Base-by-base conservation (phyloP, 2,329 filamentous ascomycete genomes). In the Fusarium hostae region DNA sequence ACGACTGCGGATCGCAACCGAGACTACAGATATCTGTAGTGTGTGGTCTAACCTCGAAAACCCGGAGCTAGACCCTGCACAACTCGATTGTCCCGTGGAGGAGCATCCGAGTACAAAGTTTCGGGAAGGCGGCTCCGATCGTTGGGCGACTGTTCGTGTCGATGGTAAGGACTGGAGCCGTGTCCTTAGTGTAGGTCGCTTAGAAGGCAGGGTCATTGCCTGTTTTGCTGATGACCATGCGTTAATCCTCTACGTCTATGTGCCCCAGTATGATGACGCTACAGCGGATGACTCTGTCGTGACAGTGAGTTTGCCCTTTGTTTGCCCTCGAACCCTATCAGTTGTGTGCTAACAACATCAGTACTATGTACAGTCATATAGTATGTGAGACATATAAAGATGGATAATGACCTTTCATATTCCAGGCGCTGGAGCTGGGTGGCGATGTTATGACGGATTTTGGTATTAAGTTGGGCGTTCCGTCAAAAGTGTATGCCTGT, bases 101-200 rank as follows among this genome's bases (percentile, higher is more conserved):
- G 91, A 95, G 65, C 93, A 97, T 79, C 94, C 95, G 0, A 95
- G 91, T 79, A 94, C 94, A 56, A 87, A 86, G 65, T 95, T 97
- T 86, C 90, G 89, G 74, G 88, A 90, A 58, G 90, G 89, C 24
- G 93, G 93, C 18, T 93, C 94, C 18, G 90, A 94, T 68, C 90
- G 90, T 48, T 98, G 95, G 94, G 94, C 94, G 2, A 94, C 89
- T 28, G 95, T 98, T 39, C 87, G 93, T 58, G 94, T 98, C 28
- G 96, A 98, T 82, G 96, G 94, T 37, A 92, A 90, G 79, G 96
- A 99, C 79, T 98, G 96, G 95, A 94, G 94, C 35, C 90, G 89
- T 73, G 95, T 98, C n/a, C 85, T 99, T 73, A 97, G 94, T 80
- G 95, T 98, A 16, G 95, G 95, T 3, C 87, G 95, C 55, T 83